phyloP scores from a whole-genome alignment of 176 grass and related monocot species.

The Zizania latifolia region DNA sequence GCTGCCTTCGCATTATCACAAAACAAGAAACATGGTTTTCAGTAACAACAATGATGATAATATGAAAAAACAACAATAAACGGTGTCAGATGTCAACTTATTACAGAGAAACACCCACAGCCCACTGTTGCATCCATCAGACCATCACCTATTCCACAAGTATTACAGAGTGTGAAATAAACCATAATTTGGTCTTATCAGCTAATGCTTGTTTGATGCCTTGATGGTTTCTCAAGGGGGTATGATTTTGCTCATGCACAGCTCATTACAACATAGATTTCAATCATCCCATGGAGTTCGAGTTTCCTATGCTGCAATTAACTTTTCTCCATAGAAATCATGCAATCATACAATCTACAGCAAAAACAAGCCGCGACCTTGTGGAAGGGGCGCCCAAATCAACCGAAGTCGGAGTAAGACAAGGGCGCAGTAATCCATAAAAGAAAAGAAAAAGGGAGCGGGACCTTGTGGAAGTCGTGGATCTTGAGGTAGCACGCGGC shows the following conservation, averaged over 20 bases:
- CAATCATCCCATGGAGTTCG: neutral
- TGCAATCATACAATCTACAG: too few species aligned
- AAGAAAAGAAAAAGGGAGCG: too few species aligned
- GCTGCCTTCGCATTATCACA: constrained; percentile 49
- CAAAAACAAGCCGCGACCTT: too few species aligned
- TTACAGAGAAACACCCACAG: neutral
- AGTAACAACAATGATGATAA: neutral
- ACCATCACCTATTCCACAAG: neutral
- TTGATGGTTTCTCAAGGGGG: neutral
- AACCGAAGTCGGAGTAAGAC: constrained; percentile 12
- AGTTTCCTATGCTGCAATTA: neutral
- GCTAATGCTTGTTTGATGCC: too few species aligned
- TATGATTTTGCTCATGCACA: neutral
- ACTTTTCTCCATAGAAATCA: neutral
- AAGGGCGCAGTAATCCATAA: neutral
- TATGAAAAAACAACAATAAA: constrained; percentile 10
- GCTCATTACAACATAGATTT: neutral
- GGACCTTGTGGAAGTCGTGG: constrained; percentile 80
- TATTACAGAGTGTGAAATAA: too few species aligned
- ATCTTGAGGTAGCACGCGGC: constrained; percentile 96
- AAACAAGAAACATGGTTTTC: constrained; percentile 8
- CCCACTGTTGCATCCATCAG: neutral
- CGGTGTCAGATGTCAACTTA: neutral
- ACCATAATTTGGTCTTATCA: too few species aligned
- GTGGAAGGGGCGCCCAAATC: neutral